Base-by-base conservation (phyloP, 1,139 yeast species). In the Yamadazyma taylorii region DNA sequence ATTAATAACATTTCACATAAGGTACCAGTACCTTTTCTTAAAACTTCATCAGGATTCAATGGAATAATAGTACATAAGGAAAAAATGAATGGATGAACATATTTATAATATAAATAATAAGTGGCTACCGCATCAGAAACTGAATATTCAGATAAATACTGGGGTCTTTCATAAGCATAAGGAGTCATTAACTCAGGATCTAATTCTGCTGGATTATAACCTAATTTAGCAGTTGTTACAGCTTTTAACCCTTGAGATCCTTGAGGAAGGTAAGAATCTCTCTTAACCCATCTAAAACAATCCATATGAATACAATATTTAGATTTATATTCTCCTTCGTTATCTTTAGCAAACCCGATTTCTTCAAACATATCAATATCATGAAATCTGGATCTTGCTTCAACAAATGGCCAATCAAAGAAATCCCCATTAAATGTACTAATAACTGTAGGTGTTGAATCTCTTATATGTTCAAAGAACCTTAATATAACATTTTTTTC, bases 51-150 rank as follows among this genome's bases (percentile, higher is more conserved):
- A 0, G 98, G 98, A 52, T 90, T 89, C 48, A 94, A 69, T 0
- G 99, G 99, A 63, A 94, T 80, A 57, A 94, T 92, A 11, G 95
- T 88, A 62, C 97, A 90, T 44, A 94, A 78, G 2, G 98, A 94
- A 57, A 94, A 90, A 52, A 94, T 85, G 63, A 94, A 94, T 1
- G 98, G 98, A 61, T 90, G 97, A 32, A 94, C 97, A 56, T 92
- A 94, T 60, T 94, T 94, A 79, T 85, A 90, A 66, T 90, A 94
- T 35, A 94, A 71, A 59, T 94, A 94, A 57, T 90, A 94, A 1
- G 99, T 94, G 5, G 98, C 98, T 33, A 94, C 98, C 3, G 99
- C 99, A 73, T 94, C 99, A 40, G 98, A 94, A 17, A 94, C 99
- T 0, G 98, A 94, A 61, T 94, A 94, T 57, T 94, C 98, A 0